Evolutionary conservation across 2,329 filamentous ascomycete species (phyloP), one percentile per base, ranked within the genome.

Genomic region (Tolypocladium album): DNA sequence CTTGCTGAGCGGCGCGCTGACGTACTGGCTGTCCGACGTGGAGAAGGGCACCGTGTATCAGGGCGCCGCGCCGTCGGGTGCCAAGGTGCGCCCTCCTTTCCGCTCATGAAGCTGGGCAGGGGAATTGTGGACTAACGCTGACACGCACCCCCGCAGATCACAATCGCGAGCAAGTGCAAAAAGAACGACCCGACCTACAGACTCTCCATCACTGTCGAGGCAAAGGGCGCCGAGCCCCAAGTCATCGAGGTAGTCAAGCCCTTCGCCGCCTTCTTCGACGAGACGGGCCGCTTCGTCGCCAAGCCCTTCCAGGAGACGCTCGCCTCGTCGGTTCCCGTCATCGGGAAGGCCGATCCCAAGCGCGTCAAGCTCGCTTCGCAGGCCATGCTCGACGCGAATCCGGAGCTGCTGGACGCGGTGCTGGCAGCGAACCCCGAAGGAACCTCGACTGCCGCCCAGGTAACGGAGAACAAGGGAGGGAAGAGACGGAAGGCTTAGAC

Each of bases 181-280:
- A 97, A 97, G 73, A 85, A 92, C 74, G 82, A 87, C 45, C 90
- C 92, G 0, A 82, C 86, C 53, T 99, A 99, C 78, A 82, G 89
- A 69, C 76, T 96, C 62, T 85, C 82, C 52, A 80, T 96, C 58
- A 81, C 79, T 55, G 75, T 85, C 59, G 78, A 77, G 42, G 56
- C 66, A 57, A 76, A 74, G 61, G 68, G 70, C 43, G 72, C 71
- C 61, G 70, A 72, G 58, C 65, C 72, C 47, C 69, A 79, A 62
- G 77, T 76, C 22, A 69, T 84, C 61, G 78, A 84, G 64, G 73
- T 92, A 62, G 75, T 80, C 63, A 81, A 82, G 53, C 81, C 87
- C 42, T 93, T 94, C 71, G 83, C 82, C 40, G 79, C 82, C 58
- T 94, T 89, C 88, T 94, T 93, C 67, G 88, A 95, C 72, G 77